Base-by-base conservation (phyloP, 257 asterid species). In the Plantago elongata region DNA sequence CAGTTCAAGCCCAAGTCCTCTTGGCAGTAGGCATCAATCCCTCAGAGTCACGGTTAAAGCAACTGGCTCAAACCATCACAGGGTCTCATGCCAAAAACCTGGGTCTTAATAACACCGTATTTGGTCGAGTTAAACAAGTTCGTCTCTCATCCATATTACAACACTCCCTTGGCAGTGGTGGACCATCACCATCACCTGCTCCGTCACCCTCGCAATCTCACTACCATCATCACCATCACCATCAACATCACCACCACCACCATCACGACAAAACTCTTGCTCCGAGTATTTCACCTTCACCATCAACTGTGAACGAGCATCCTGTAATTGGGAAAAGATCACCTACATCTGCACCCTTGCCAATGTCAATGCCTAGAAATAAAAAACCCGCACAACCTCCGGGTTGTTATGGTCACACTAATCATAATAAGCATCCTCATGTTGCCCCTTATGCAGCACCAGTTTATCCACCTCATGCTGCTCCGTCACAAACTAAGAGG, bases 91-190 rank as follows among this genome's bases (percentile, higher is more conserved):
- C 84, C 8, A 84, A 84, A 70, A 93, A 93, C 73, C 95, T 93
- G 44, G 99, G 99, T 63, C 88, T 93, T 51, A 87, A 93, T 60
- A 80, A 93, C 86, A 93, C 94, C 0, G 95, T 89, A 30, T 93
- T 93, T 69, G 99, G 99, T 18, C 83, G 78, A 70, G 99, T 93
- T 27, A 93, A 93, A 76, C 99, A 93, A 82, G 94, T 93, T 44
- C 75, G 85, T 65, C 96, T 93, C 68, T 89, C 99, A n/a, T 83
- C 97, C 45, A 50, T 75, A 34, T 60, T 82, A 60, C 86, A 79
- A 13, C 95, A 81, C 78, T 79, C 97, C 60, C 83, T 76, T 9
- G 82, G 82, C 11, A 55, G 71, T 13, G 74, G 69, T 16, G 75
- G 74, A 15, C 87, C 87, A 7, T 75, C 87, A 9, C 79, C 81